Conservation (phyloP, 1,284 basidiomycete species). For the Melampsora abietis-canadensis region DNA sequence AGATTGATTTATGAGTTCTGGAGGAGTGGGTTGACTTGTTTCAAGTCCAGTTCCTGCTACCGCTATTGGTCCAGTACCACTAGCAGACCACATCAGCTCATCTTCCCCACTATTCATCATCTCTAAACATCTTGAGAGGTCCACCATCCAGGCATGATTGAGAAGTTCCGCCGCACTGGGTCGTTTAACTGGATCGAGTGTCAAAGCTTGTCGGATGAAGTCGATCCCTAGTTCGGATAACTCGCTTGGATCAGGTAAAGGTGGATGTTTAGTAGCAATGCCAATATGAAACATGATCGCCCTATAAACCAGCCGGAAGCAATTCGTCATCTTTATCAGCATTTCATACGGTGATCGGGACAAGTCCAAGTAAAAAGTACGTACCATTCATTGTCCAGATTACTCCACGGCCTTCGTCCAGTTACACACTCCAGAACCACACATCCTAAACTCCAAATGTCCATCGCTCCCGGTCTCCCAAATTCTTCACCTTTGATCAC, state of each 20-base stretch:
- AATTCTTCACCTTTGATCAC: conserved; percentile 73
- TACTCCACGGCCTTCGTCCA: conserved; percentile 95
- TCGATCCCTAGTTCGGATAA: conserved; percentile 84
- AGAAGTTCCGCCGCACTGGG: conserved; percentile 82
- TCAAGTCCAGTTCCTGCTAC: neutral
- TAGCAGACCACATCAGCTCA: conserved; percentile 1
- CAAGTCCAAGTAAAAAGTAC: conserved; percentile 48
- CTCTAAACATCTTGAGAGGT: conserved; percentile 20
- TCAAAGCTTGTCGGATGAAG: conserved; percentile 89
- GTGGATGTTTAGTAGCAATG: conserved; percentile 93
- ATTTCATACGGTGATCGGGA: conserved; percentile 7
- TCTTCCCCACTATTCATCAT: conserved; percentile 33
- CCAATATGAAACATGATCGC: conserved; percentile 99
- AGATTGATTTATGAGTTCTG: neutral
- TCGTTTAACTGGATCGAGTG: conserved; percentile 76
- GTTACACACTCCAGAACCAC: conserved; percentile 95
- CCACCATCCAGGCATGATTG: conserved; percentile 78
- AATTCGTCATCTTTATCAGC: conserved; percentile 49
- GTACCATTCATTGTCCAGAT: conserved; percentile 97
- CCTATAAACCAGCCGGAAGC: conserved; percentile 58
- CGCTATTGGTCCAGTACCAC: neutral
- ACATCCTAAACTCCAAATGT: conserved; percentile 95
- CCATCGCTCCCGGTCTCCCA: conserved; percentile 90
- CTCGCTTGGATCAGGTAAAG: conserved; percentile 84
- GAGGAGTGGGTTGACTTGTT: neutral